These are phyloP conservation scores for Jatropha multifida DNA, from an alignment of 441 rosid genomes.

Conservation along the genomic window DNA sequence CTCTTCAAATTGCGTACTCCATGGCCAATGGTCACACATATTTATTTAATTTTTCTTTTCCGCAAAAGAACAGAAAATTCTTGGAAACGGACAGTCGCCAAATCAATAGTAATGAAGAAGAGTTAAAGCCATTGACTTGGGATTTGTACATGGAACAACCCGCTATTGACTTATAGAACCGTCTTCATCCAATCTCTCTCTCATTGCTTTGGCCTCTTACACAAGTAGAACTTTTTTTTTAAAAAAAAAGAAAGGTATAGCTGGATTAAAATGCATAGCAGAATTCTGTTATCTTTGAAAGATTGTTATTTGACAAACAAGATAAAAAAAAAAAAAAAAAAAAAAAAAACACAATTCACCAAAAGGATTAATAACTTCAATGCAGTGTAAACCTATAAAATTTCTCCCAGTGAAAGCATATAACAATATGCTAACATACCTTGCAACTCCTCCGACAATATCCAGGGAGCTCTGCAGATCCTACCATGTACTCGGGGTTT, in stretches of 20 bases:
- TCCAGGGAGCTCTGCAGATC: constrained; percentile 72
- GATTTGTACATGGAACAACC: too few relatives aligned
- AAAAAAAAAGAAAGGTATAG: neutral
- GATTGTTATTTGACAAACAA: neutral
- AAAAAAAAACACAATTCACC: neutral
- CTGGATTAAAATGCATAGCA: neutral
- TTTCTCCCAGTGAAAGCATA: neutral
- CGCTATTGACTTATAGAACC: neutral
- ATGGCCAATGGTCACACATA: too few relatives aligned
- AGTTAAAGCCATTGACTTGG: neutral
- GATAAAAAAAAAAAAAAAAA: neutral
- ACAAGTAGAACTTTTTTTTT: neutral
- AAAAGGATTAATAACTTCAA: neutral
- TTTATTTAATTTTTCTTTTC: neutral
- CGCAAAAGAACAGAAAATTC: neutral
- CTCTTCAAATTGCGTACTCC: neutral
- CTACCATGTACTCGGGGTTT: constrained; percentile 83
- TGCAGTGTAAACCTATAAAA: constrained; percentile 1
- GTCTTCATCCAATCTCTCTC: neutral
- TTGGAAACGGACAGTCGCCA: constrained; percentile 2
- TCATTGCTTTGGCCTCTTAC: neutral
- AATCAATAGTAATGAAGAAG: neutral
- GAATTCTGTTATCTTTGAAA: neutral
- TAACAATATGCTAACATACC: constrained; percentile 46
- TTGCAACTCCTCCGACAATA: constrained; percentile 86